Evolutionary conservation across 2,329 filamentous ascomycete species (phyloP).

Genomic region (Arthrobotrys pseudoclavata): DNA sequence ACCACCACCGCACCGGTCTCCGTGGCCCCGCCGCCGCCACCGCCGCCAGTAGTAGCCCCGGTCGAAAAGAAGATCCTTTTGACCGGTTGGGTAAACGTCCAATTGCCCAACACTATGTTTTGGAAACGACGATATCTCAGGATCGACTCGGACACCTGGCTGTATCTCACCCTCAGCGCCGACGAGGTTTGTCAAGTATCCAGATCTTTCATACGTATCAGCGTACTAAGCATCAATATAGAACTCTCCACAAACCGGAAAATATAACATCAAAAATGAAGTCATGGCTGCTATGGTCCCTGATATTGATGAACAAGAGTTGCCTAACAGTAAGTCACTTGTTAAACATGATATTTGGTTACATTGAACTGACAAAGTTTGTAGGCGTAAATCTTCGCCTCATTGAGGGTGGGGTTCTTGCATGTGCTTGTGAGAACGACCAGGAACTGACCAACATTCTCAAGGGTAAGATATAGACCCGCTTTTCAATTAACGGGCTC

Average conservation of each 20-base stretch:
- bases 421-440: constrained; percentile 74
- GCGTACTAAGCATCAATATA: constrained; percentile 64
- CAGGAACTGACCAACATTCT: constrained; percentile 71
- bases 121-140: constrained; percentile 95
- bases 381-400: constrained; percentile 73
- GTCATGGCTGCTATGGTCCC: constrained; percentile 84
- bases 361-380: constrained; percentile 17
- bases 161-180: constrained; percentile 81
- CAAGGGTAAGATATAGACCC: constrained; percentile 67
- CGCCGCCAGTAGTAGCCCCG: constrained; percentile 76
- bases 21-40: constrained; percentile 69
- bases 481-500: not conserved
- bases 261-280: constrained; percentile 83
- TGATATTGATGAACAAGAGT: constrained; percentile 90
- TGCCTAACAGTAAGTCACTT: constrained; percentile 81
- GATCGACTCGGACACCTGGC: constrained; percentile 84
- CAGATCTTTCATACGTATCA: constrained; percentile 45
- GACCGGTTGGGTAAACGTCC: constrained; percentile 79
- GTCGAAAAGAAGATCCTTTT: constrained; percentile 67
- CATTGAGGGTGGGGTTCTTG: constrained; percentile 73
- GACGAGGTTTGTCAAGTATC: constrained; percentile 69
- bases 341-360: constrained; percentile 68
- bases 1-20: constrained; percentile 73
- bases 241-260: constrained; percentile 76
- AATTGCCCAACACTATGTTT: constrained; percentile 93